These are phyloP conservation scores for Lizanozyma gosingica DNA, from an alignment of 1,139 yeast species.

Conservation along the genomic window DNA sequence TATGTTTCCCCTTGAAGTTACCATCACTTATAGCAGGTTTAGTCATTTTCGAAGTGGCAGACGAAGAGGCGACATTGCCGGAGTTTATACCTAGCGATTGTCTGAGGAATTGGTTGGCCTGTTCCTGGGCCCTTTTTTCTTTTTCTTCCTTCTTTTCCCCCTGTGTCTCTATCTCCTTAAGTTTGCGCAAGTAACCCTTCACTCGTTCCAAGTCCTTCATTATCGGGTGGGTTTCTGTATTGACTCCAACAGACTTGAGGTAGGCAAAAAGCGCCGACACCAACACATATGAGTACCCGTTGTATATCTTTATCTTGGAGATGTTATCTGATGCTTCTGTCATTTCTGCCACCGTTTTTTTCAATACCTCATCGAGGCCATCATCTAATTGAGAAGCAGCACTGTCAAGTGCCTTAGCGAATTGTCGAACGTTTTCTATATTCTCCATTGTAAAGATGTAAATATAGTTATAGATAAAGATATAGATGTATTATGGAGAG, in stretches of 20 bases:
- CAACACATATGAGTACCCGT: slow-evolving; percentile 36
- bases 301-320: slow-evolving; percentile 22
- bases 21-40: slow-evolving; percentile 52
- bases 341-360: slow-evolving; percentile 14
- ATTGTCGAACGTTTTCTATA: slow-evolving; percentile 22
- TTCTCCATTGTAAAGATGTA: too few species aligned
- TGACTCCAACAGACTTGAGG: slow-evolving; percentile 51
- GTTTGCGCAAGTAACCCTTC: slow-evolving; percentile 57
- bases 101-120: slow-evolving; percentile 35
- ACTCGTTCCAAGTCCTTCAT: slow-evolving; percentile 66
- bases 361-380: not conserved
- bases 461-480: too few species aligned
- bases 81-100: slow-evolving; percentile 34
- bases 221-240: slow-evolving; percentile 51
- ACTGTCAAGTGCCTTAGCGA: slow-evolving; percentile 16
- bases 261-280: slow-evolving; percentile 45
- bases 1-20: slow-evolving; percentile 54
- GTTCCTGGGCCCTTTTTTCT: slow-evolving; percentile 19
- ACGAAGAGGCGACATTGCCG: slow-evolving; percentile 21
- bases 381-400: slow-evolving; percentile 5
- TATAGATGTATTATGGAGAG: too few species aligned
- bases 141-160: slow-evolving; percentile 12
- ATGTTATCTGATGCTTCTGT: slow-evolving; percentile 13
- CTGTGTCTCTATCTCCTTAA: slow-evolving; percentile 33
- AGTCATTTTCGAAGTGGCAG: slow-evolving; percentile 16